A percentile compares a stretch with the other conserved stretches of the same genome.
Conservation (phyloP, 768 basidiomycete genomes). For the Scleroderma citrinum region DNA sequence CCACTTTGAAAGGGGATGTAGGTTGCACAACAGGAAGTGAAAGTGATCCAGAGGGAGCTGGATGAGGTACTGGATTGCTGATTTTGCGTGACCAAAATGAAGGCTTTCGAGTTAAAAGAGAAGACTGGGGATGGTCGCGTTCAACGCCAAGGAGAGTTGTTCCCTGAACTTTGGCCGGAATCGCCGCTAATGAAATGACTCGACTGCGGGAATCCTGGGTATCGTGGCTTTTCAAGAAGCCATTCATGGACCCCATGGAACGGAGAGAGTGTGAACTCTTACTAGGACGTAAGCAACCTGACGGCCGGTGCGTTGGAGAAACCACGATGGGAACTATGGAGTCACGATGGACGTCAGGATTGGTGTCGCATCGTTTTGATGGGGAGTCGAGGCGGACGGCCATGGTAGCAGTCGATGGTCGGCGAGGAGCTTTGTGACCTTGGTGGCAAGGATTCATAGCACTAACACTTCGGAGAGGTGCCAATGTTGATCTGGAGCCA, state of each 20-base stretch:
- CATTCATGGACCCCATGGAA: constrained; percentile 3
- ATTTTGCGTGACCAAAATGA: constrained; percentile 67
- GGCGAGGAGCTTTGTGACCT: neutral
- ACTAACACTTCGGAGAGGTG: constrained; percentile 2
- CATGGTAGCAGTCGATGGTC: constrained; percentile 16
- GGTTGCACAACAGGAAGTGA: constrained; percentile 37
- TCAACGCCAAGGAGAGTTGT: constrained; percentile 29
- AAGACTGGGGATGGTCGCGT: constrained; percentile 23
- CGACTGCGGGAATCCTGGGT: constrained; percentile 34
- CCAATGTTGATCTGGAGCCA: neutral
- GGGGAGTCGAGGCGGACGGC: constrained; percentile 22
- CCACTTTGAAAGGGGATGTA: constrained; percentile 38
- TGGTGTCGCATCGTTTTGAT: constrained; percentile 51
- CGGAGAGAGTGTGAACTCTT: constrained; percentile 44
- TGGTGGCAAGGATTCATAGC: neutral
- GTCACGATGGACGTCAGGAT: constrained; percentile 52
- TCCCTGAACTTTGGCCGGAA: constrained; percentile 36
- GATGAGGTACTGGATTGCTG: constrained; percentile 21
- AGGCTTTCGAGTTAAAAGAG: constrained; percentile 45
- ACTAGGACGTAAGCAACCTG: constrained; percentile 35
- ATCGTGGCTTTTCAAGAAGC: constrained; percentile 6
- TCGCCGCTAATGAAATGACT: constrained; percentile 52
- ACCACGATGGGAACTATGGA: constrained; percentile 45
- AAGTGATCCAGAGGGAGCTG: constrained; percentile 27
- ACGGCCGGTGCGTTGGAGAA: constrained; percentile 14